phyloP scores from a whole-genome alignment of 176 grass and related monocot genomes.

The Coix lacrymajobi region DNA sequence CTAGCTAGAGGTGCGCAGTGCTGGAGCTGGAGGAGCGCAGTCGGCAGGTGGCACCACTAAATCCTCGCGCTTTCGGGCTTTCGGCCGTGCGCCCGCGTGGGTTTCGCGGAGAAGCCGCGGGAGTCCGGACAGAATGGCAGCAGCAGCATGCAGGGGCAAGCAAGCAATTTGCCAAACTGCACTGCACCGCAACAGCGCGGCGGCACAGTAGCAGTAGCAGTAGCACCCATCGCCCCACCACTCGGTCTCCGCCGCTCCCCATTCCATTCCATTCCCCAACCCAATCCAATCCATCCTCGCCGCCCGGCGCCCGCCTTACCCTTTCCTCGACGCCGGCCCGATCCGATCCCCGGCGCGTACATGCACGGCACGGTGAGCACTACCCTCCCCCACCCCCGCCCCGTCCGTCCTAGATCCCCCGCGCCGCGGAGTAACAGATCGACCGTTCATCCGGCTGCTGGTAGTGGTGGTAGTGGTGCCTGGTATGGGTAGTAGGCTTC shows the following conservation, averaged over 20 bases:
- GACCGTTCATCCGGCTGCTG: background rate
- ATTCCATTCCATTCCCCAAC: background rate
- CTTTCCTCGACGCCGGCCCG: background rate
- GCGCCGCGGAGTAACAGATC: background rate
- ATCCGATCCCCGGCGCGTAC: background rate
- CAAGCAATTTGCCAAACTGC: background rate
- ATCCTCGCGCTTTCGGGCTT: background rate
- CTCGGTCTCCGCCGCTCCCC: no score
- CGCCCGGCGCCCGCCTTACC: background rate
- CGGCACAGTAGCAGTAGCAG: background rate
- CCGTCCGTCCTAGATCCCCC: background rate
- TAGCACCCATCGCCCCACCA: background rate
- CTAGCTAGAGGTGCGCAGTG: background rate
- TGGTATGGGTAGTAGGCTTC: background rate
- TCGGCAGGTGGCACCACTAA: background rate
- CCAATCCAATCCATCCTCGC: background rate
- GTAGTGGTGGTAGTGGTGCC: no score
- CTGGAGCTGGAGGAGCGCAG: background rate
- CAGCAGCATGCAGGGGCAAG: background rate
- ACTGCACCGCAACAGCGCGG: background rate
- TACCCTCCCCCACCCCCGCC: background rate
- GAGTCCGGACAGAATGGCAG: background rate
- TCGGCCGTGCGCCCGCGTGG: background rate
- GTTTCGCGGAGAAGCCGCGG: background rate
- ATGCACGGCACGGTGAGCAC: background rate